Evolutionary conservation across 2,329 filamentous ascomycete genomes (phyloP).

Genomic region (Ascochyta viciae-villosae): DNA sequence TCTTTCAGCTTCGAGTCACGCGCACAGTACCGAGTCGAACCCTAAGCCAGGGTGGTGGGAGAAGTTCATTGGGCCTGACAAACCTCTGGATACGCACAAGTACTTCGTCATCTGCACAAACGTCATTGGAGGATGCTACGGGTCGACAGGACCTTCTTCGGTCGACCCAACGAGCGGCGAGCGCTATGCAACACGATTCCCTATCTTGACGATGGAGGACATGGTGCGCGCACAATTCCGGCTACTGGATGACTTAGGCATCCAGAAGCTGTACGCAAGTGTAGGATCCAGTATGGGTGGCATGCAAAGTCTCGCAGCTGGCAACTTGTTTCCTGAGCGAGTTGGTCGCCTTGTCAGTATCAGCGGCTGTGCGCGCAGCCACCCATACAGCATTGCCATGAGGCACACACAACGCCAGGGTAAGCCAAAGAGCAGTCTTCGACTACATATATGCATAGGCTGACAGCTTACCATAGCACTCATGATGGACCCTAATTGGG

Average conservation of each 20-base stretch:
- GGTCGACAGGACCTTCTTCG: slow-evolving; percentile 88
- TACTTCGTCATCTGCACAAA: slow-evolving; percentile 97
- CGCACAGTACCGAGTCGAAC: slow-evolving; percentile 87
- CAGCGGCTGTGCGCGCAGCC: slow-evolving; percentile 90
- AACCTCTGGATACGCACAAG: slow-evolving; percentile 85
- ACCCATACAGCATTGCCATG: slow-evolving; percentile 99
- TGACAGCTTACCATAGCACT: slow-evolving; percentile 63
- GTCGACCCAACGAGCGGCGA: slow-evolving; percentile 88
- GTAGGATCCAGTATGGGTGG: slow-evolving; percentile 98
- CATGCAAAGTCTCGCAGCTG: slow-evolving; percentile 93
- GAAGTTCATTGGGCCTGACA: slow-evolving; percentile 90
- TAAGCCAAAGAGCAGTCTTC: slow-evolving; percentile 26
- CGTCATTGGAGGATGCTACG: slow-evolving; percentile 93
- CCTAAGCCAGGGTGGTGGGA: slow-evolving; percentile 97
- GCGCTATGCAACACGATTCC: slow-evolving; percentile 91
- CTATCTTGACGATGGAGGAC: slow-evolving; percentile 93
- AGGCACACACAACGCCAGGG: slow-evolving; percentile 91
- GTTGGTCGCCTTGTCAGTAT: slow-evolving; percentile 86
- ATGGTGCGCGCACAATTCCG: slow-evolving; percentile 97
- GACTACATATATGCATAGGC: not conserved
- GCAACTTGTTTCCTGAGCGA: slow-evolving; percentile 80
- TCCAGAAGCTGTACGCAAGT: slow-evolving; percentile 83
- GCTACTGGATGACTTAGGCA: slow-evolving; percentile 78
- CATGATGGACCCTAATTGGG: slow-evolving; percentile 99
- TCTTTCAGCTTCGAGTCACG: slow-evolving; percentile 95